phyloP scores from a whole-genome alignment of 305 asterid genomes.

The Solanum hybrid region DNA sequence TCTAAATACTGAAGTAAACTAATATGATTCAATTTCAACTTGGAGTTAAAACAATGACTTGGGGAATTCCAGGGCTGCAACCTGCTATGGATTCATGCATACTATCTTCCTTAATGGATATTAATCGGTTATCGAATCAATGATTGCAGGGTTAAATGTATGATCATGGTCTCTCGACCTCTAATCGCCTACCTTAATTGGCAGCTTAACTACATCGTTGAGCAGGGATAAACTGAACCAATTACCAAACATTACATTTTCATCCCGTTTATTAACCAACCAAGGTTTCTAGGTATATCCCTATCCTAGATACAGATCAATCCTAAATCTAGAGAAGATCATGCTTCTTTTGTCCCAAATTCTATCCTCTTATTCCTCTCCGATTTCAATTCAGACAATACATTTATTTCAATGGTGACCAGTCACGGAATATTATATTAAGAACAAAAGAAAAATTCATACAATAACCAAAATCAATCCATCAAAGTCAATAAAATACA shows the following conservation, averaged over 20 bases:
- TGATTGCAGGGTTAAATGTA: too few species aligned
- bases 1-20: not conserved
- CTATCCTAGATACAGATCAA: not conserved
- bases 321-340: not conserved
- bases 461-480: not conserved
- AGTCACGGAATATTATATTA: not conserved
- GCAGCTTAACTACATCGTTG: not conserved
- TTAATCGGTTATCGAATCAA: not conserved
- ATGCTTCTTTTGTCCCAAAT: not conserved
- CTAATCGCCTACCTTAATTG: not conserved
- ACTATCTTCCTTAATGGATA: not conserved
- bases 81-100: not conserved
- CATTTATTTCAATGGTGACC: not conserved
- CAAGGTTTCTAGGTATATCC: not conserved
- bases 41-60: not conserved
- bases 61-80: not conserved
- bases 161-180: not conserved
- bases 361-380: not conserved
- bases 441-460: not conserved
- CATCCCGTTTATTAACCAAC: not conserved
- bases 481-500: not conserved
- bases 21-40: not conserved
- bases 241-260: not conserved
- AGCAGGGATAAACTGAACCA: not conserved
- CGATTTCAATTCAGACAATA: not conserved